Base-by-base conservation (phyloP, 2,329 filamentous ascomycete species). In the Neonectria magnoliae region DNA sequence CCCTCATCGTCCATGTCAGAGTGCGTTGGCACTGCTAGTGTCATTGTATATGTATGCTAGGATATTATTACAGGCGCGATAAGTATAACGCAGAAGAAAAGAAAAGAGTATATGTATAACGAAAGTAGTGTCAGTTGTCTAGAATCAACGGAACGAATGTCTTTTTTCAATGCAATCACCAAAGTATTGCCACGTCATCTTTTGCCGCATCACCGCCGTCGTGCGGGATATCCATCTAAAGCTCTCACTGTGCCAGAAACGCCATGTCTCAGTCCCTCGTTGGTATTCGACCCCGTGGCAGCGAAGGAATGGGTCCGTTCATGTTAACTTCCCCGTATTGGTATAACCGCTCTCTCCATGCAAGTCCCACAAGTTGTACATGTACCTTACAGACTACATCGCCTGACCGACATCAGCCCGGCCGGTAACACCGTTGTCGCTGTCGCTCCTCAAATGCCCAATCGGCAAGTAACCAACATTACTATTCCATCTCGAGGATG, bases 251-350 rank as follows among this genome's bases (percentile, higher is more conserved):
- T 64, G 33, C 61, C 55, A 59, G 50, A 56, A 64, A 64, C 56
- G 61, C 61, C 61, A 59, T 64, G 36, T 47, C 20, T 64, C 50
- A 42, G 52, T 64, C 51, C 61, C 27, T 64, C 56, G 52, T 64
- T 45, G 61, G 56, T 59, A 59, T 64, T 53, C 38, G 50, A 51
- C 38, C 61, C 44, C 51, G 14, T 16, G 38, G 25, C 48, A 63
- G 44, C 51, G 45, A 59, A 27, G 27, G 50, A 54, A 59, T 54
- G 45, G 48, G 50, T 41, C 48, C 27, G 18, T 59, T 47, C 56
- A 25, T 38, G 42, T 45, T 27, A 31, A 55, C 29, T 56, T 51
- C 33, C 50, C 51, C 27, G 54, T 45, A 41, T 41, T 56, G 55
- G 54, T 64, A 53, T 64, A 56, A 57, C 36, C 51, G 18, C 56